Conservation (phyloP, 305 asterid species). For the Fraxinus baroniana region DNA sequence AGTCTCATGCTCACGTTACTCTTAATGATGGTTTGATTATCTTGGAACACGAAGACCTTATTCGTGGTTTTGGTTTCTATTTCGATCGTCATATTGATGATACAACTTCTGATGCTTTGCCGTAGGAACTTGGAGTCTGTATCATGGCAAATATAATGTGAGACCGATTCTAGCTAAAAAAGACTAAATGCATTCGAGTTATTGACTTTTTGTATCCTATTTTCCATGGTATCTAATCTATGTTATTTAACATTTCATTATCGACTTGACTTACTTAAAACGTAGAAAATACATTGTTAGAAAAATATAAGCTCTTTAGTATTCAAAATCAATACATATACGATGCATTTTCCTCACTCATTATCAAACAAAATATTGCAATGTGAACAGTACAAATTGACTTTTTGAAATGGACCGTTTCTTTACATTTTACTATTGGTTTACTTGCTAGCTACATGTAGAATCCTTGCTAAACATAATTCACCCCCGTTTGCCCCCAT, state of each 20-base stretch:
- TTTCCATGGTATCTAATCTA: not conserved
- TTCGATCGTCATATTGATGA: not conserved
- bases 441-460: not conserved
- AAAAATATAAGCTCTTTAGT: not conserved
- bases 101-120: too few species aligned
- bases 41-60: not conserved
- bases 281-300: not conserved
- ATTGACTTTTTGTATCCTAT: too few species aligned
- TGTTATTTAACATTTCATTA: not conserved
- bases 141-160: too few species aligned
- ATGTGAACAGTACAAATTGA: conserved; percentile 25
- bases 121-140: not conserved
- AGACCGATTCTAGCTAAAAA: not conserved
- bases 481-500: not conserved
- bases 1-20: not conserved
- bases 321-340: not conserved
- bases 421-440: not conserved
- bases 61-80: not conserved
- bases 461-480: not conserved
- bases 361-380: conserved; percentile 5
- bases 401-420: conserved; percentile 31
- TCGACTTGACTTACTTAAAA: not conserved
- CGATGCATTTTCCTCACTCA: not conserved
- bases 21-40: not conserved
- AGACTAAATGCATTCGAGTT: not conserved